A percentile compares a stretch with the other conserved stretches of the same genome.
Conservation (phyloP, 2,329 filamentous ascomycete genomes). For the Cercospora sp. region DNA sequence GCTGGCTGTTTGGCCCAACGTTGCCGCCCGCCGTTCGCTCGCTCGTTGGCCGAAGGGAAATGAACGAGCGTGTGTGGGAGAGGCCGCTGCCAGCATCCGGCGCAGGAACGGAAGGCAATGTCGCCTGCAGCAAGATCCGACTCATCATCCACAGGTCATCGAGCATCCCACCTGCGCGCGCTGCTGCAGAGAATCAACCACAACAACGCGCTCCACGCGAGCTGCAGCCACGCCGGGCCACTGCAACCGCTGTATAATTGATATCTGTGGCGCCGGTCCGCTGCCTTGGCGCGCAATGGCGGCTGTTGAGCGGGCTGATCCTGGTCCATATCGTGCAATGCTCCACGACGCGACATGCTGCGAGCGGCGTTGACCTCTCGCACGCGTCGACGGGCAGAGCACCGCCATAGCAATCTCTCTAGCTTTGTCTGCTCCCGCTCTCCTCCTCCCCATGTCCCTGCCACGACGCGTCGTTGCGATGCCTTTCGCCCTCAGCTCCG, state of each 20-base stretch:
- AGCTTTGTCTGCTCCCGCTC: constrained; percentile 15
- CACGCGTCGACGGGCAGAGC: constrained; percentile 5
- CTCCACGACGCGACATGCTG: constrained; percentile 11
- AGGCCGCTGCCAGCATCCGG: neutral
- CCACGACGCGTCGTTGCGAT: constrained; percentile 12
- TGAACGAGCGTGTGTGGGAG: neutral
- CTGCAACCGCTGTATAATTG: neutral
- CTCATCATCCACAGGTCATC: neutral
- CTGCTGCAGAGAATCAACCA: neutral
- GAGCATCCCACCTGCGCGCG: neutral
- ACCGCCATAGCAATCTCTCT: constrained; percentile 16
- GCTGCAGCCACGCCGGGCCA: constrained; percentile 3
- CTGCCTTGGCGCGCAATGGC: constrained; percentile 2
- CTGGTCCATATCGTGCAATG: constrained; percentile 10
- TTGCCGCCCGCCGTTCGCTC: constrained; percentile 9
- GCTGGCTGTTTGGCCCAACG: constrained; percentile 7
- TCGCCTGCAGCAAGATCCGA: neutral
- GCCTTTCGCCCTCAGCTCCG: neutral
- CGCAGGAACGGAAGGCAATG: neutral
- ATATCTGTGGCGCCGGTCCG: constrained; percentile 6
- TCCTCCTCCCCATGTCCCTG: constrained; percentile 14
- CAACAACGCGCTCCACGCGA: constrained; percentile 10
- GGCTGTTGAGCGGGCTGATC: constrained; percentile 1
- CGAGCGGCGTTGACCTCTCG: constrained; percentile 6
- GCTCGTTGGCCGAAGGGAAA: neutral